Evolutionary conservation across 129 eudicot genomes (phyloP).

Genomic region (Helianthus tuberosus): DNA sequence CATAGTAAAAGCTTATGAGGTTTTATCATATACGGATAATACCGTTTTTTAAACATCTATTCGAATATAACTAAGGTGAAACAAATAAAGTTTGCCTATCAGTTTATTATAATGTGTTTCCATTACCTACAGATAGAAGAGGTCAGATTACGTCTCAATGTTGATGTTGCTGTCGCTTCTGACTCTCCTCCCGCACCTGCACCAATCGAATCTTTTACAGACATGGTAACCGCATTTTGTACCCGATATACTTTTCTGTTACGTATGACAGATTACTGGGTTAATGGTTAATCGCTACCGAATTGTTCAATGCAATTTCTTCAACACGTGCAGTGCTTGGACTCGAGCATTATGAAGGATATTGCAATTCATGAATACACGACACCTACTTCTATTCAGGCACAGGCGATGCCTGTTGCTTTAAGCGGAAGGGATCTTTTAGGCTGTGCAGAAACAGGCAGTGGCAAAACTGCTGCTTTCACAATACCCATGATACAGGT

Average conservation of each 20-base stretch:
- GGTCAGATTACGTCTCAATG: slow-evolving; percentile 78
- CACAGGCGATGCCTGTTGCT: slow-evolving; percentile 94
- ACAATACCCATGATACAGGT: slow-evolving; percentile 88
- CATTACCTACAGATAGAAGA: slow-evolving; percentile 61
- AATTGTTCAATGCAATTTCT: not conserved
- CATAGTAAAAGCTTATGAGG: too few species aligned
- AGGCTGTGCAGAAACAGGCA: slow-evolving; percentile 95
- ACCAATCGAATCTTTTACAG: slow-evolving; percentile 78
- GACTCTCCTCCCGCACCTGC: slow-evolving; percentile 76
- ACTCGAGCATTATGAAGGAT: slow-evolving; percentile 70
- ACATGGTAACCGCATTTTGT: slow-evolving; percentile 53
- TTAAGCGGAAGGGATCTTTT: slow-evolving; percentile 83
- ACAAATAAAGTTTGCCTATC: too few species aligned
- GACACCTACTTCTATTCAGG: slow-evolving; percentile 83
- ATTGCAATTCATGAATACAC: slow-evolving; percentile 72
- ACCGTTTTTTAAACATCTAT: too few species aligned
- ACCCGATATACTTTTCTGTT: not conserved
- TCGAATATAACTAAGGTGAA: too few species aligned
- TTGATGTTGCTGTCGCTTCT: slow-evolving; percentile 66
- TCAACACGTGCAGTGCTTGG: slow-evolving; percentile 46
- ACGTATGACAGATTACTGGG: not conserved
- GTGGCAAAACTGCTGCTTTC: slow-evolving; percentile 93
- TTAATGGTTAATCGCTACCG: too few species aligned
- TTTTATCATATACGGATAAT: too few species aligned
- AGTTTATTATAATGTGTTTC: too few species aligned